A percentile compares a stretch with the other conserved stretches of the same genome.
Evolutionary conservation across 106 monocot species (phyloP).

Genomic region (Narthecium ossifragum): DNA sequence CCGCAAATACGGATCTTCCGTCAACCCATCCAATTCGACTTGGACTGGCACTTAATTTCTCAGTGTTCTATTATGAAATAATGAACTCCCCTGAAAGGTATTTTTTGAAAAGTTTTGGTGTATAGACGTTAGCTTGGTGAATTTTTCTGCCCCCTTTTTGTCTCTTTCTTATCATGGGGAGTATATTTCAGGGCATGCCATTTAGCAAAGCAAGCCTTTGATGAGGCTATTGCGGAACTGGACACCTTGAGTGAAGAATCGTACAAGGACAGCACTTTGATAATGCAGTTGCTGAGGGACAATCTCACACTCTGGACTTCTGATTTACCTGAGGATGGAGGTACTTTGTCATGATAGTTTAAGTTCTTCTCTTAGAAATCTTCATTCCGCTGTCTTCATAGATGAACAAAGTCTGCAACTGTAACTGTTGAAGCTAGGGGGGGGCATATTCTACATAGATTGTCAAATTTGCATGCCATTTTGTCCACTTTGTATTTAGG

Average conservation of each 20-base stretch:
- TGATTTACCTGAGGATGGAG: conserved; percentile 5
- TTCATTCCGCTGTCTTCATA: too few relatives aligned
- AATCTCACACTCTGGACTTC: conserved; percentile 15
- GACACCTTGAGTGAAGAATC: conserved; percentile 13
- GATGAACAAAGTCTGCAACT: too few relatives aligned
- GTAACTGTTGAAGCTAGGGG: too few relatives aligned
- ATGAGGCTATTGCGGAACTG: conserved; percentile 10
- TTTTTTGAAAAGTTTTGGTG: background rate
- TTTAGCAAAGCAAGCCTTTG: conserved; percentile 23
- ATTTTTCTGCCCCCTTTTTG: background rate
- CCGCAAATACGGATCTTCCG: conserved; percentile 31
- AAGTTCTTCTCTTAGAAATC: too few relatives aligned
- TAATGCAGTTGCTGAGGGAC: conserved; percentile 14
- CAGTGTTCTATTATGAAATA: conserved; percentile 65
- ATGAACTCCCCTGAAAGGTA: conserved; percentile 51
- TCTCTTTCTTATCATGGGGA: background rate
- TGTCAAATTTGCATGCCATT: too few relatives aligned
- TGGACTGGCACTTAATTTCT: conserved; percentile 55
- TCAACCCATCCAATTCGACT: conserved; percentile 61
- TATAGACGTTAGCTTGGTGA: background rate
- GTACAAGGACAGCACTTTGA: conserved; percentile 14
- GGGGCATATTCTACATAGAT: too few relatives aligned
- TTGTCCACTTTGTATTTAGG: too few relatives aligned
- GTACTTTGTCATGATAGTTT: too few relatives aligned
- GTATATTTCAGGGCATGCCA: conserved; percentile 29